Base-by-base conservation (phyloP, 1,284 basidiomycete species). In the Ganoderma lingzhi region DNA sequence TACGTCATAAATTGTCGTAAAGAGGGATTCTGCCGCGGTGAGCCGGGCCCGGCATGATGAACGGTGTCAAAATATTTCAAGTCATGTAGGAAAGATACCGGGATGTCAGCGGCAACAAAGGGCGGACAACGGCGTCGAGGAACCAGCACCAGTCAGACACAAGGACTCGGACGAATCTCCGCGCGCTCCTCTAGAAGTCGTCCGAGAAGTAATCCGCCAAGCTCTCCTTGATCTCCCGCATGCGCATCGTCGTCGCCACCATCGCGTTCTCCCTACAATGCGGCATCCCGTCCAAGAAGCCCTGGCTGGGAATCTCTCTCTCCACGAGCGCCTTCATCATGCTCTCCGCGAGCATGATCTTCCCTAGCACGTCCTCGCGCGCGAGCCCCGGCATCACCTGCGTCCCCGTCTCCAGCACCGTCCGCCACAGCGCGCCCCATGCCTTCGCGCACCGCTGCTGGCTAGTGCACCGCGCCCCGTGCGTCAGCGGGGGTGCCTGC, bases 381-480 rank as follows among this genome's bases (percentile, higher is more conserved):
- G 80, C 79, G 60, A 83, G 66, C 19, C 71, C 73, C 2, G 78
- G 79, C 30, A 82, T 70, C 23, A 82, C 76, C 53, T 81, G 77
- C 67, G 74, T 75, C n/a, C 77, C 76, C 75, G 79, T 79, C 59
- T 84, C 84, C 48, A 84, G 68, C 55, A 80, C 79, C 45, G 77
- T 77, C 69, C 81, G 79, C 84, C 84, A 85, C 23, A 85, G 77
- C 66, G 76, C 76, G 8, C 75, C 78, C 79, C 83, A 85, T 30
- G 82, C 78, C 73, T 84, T 83, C 63, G 77, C 78, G 67, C 84
- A 85, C 56, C 84, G 81, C 67, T 80, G 80, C 73, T 83, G 81
- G 42, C 76, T 80, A 32, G 82, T 79, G 71, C 83, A 84, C 44
- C 82, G 79, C 51, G 77, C 77, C 56, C 76, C 80, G 69, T 84